Evolutionary conservation across 1,284 basidiomycete genomes (phyloP), one percentile per base, ranked within the genome.

Genomic region (Cutaneotrichosporon arboriforme): DNA sequence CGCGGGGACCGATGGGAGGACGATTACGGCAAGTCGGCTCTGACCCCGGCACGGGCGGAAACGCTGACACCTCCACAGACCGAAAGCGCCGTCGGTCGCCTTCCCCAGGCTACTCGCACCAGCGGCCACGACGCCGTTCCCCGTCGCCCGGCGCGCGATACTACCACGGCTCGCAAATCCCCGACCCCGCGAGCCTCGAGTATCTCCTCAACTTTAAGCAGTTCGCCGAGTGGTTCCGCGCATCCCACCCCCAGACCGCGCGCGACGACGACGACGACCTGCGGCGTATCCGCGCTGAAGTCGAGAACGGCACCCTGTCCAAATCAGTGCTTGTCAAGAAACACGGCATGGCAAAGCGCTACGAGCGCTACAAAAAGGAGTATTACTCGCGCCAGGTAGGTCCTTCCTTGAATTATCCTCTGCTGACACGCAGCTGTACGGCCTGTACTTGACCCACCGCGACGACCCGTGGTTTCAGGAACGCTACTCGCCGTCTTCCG

Each of bases 401-500:
- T 77, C 23, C 22, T 20, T n/a, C 5, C 8, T 61, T 61, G 48
- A 36, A 3, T 10, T n/a, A 8, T 14, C 34, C 15, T 5, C 26
- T 7, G 17, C 39, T 54, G 8, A 56, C 38, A 17, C 21, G 22
- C 54, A 76, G 73, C 67, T 93, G 65, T 88, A 88, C 78, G 86
- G 85, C 53, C 86, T 94, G 79, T 93, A 89, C 80, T 85, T 93
- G 42, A 87, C 89, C 70, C 90, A 93, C 77, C 83, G 84, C 74
- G 86, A 87, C 68, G 88, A 88, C 18, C 85, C 87, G 9, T 97
- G 92, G 92, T 96, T 94, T 78, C 83, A 84, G 56, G 92, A 97
- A 78, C 89, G 89, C 72, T 97, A 97, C 77, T 87, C 88, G 52
- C 84, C 85, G 49, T 73, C 82, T 18, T 77, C 82, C 45, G 86